A percentile compares a stretch with the other conserved stretches of the same genome.
Conservation (phyloP, 73 alveolate genomes). For the Paramecium tetraurelia region DNA sequence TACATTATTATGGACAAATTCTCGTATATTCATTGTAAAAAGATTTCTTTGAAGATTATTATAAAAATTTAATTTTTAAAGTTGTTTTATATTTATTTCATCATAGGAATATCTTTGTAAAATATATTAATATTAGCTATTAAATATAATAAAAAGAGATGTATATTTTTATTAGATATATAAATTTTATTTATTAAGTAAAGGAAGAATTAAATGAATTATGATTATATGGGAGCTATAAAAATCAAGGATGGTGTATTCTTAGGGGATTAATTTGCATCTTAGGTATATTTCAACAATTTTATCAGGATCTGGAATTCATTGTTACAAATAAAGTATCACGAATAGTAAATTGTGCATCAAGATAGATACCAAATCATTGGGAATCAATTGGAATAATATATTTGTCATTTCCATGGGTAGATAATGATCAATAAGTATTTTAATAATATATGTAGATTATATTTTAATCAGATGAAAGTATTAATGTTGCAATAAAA, state of each 20-base stretch:
- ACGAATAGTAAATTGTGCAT: constrained; percentile 89
- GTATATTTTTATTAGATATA: neutral
- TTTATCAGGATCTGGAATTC: constrained; percentile 81
- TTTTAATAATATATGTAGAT: neutral
- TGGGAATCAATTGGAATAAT: constrained; percentile 93
- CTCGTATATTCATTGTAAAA: neutral
- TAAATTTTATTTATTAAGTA: neutral
- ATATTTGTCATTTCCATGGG: constrained; percentile 86
- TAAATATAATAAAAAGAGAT: neutral
- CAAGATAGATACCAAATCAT: constrained; percentile 84
- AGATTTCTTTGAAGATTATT: neutral
- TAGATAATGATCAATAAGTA: constrained; percentile 76
- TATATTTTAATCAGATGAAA: constrained; percentile 50
- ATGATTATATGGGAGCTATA: constrained; percentile 75
- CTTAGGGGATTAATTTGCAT: constrained; percentile 76
- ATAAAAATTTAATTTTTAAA: neutral
- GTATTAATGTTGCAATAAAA: constrained; percentile 53
- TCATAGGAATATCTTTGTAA: neutral
- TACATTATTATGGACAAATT: neutral
- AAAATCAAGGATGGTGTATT: constrained; percentile 77
- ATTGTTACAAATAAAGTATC: constrained; percentile 90
- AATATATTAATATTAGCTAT: no score
- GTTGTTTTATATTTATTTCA: neutral
- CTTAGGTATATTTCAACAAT: neutral
- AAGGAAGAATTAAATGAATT: constrained; percentile 5